Evolutionary conservation across 306 rosid genomes (phyloP).

Genomic region (Mimosa bimucronata): DNA sequence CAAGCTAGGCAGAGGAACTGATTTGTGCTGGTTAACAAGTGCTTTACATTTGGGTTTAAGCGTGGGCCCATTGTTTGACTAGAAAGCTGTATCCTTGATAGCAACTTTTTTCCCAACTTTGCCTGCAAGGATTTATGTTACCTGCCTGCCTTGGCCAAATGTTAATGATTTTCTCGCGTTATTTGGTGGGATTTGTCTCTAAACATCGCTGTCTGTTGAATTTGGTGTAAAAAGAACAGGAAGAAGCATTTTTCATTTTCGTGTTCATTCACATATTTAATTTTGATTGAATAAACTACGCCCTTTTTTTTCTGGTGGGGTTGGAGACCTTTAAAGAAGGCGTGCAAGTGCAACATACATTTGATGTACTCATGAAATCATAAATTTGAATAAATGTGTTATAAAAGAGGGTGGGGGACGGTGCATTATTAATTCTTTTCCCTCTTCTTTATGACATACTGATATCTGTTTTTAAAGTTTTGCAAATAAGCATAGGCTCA

Average conservation of each 20-base stretch:
- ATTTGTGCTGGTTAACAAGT: neutral
- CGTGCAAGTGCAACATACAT: constrained; percentile 23
- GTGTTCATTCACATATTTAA: neutral
- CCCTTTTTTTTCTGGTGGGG: neutral
- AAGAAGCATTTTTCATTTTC: no score
- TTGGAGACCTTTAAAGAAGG: constrained; percentile 69
- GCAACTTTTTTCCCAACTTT: neutral
- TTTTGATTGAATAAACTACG: constrained; percentile 16
- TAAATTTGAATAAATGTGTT: neutral
- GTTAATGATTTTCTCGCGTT: neutral
- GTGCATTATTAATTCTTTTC: no score
- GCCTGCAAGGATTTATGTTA: neutral
- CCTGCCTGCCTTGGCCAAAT: neutral
- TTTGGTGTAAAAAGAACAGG: neutral
- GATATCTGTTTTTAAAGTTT: no score
- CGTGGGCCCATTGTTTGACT: neutral
- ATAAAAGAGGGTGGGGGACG: neutral
- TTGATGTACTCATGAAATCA: neutral
- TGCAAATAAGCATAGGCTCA: no score
- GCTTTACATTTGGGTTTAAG: neutral
- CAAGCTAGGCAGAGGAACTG: neutral
- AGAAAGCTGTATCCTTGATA: neutral
- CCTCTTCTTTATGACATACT: no score
- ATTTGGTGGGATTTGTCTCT: neutral
- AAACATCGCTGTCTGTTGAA: neutral